Conservation (phyloP, 2,329 filamentous ascomycete genomes). For the Ophiostoma piceae region DNA sequence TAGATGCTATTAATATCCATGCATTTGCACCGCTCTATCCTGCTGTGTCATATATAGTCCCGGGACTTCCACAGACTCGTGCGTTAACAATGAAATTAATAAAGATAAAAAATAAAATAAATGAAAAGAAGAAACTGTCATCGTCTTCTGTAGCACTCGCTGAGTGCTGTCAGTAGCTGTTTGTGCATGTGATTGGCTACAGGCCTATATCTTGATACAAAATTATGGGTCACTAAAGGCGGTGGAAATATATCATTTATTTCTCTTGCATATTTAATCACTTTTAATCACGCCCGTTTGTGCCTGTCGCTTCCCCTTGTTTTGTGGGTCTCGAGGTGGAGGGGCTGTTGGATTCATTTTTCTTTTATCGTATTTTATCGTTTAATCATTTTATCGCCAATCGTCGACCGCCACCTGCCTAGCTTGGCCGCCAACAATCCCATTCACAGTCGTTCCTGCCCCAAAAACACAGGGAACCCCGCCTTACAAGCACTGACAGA, state of each 20-base stretch:
- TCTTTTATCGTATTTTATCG: neutral
- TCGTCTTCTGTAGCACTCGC: neutral
- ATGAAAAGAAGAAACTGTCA: neutral
- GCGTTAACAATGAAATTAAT: neutral
- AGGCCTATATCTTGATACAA: neutral
- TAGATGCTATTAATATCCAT: neutral
- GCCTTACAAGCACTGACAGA: neutral
- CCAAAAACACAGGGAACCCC: neutral
- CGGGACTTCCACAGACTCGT: neutral
- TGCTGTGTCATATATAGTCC: neutral
- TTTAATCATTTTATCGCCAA: neutral
- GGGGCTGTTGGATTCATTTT: neutral
- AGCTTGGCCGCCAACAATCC: neutral
- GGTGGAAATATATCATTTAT: neutral
- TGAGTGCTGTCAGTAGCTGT: neutral
- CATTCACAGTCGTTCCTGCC: neutral
- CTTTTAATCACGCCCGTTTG: neutral
- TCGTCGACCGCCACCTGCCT: constrained; percentile 6
- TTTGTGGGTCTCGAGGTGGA: neutral
- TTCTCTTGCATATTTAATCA: neutral
- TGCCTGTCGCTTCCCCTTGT: neutral
- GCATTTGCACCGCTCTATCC: neutral
- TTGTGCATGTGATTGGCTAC: neutral
- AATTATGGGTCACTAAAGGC: neutral
- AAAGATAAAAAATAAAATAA: neutral